These are phyloP conservation scores for Toxicodendron radicans DNA, from an alignment of 345 rosid species.

Conservation along the genomic window DNA sequence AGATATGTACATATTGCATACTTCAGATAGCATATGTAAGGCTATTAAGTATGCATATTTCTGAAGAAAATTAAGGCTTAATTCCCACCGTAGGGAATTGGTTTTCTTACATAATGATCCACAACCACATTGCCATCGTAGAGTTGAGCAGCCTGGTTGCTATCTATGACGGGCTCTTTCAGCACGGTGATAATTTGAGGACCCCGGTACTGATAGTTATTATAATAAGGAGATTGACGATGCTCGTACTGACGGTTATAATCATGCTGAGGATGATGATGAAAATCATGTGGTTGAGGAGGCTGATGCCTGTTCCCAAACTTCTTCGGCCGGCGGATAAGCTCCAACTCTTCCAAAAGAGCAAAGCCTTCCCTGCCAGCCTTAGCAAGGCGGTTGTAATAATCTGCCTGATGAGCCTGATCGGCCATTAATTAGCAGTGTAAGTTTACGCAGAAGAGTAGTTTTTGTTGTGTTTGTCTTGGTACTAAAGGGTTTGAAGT, in stretches of 20 bases:
- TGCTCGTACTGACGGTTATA: background rate
- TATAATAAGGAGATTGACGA: background rate
- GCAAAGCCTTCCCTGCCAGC: slow-evolving; percentile 12
- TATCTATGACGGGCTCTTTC: background rate
- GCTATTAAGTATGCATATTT: background rate
- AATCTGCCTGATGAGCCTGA: background rate
- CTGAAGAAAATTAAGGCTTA: background rate
- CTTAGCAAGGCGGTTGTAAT: background rate
- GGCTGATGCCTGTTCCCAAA: background rate
- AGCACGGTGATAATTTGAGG: background rate
- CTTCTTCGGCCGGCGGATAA: background rate
- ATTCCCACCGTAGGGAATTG: background rate
- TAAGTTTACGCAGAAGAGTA: background rate
- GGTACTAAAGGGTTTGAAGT: background rate
- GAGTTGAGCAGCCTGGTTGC: slow-evolving; percentile 5
- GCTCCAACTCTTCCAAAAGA: background rate
- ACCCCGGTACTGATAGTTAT: background rate
- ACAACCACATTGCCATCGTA: background rate
- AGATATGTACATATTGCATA: background rate
- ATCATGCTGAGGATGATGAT: background rate
- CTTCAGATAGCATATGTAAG: no score
- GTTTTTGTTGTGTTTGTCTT: background rate
- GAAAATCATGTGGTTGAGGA: background rate
- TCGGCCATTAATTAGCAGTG: slow-evolving; percentile 2
- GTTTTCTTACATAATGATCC: background rate